Percentiles rank a stretch among this genome's conserved stretches.
Conservation (phyloP, 164 flowering plant species). For the Macadamia integrifolia region DNA sequence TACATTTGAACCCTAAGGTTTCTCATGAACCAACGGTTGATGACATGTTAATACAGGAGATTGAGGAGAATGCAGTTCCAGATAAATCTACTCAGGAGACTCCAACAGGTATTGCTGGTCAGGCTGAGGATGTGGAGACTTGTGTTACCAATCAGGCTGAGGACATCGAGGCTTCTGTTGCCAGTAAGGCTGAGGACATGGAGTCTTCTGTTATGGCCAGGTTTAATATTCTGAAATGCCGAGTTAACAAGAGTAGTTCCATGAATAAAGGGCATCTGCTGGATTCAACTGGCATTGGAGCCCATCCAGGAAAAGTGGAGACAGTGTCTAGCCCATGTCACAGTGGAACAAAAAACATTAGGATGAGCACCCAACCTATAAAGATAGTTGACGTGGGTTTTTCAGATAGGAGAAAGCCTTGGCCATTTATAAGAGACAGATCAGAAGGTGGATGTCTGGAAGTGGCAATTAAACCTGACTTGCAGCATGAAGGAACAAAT, state of each 20-base stretch:
- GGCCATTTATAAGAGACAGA: constrained; percentile 10
- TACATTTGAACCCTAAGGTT: constrained; percentile 9
- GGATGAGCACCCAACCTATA: constrained; percentile 1
- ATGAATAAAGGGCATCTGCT: constrained; percentile 11
- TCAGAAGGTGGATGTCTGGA: constrained; percentile 9
- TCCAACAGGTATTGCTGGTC: constrained; percentile 1
- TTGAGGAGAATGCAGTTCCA: not conserved
- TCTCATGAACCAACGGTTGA: constrained; percentile 4
- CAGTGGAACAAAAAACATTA: constrained; percentile 4
- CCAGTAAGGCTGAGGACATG: constrained; percentile 17
- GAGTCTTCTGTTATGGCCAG: constrained; percentile 43
- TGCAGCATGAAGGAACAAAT: constrained; percentile 1
- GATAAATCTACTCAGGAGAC: not conserved
- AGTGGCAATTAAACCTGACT: not conserved
- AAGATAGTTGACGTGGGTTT: constrained; percentile 13
- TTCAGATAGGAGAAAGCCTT: constrained; percentile 11
- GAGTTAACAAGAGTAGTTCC: constrained; percentile 25
- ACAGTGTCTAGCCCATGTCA: not conserved
- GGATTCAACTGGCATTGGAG: constrained; percentile 3
- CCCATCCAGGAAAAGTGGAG: not conserved
- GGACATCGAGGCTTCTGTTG: not conserved
- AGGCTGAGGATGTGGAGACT: constrained; percentile 20
- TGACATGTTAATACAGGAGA: constrained; percentile 5
- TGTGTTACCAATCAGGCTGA: constrained; percentile 13
- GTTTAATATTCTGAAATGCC: constrained; percentile 34